These are phyloP conservation scores for Starmerella potacharoeniae DNA, from an alignment of 805 yeast genomes.

Conservation along the genomic window DNA sequence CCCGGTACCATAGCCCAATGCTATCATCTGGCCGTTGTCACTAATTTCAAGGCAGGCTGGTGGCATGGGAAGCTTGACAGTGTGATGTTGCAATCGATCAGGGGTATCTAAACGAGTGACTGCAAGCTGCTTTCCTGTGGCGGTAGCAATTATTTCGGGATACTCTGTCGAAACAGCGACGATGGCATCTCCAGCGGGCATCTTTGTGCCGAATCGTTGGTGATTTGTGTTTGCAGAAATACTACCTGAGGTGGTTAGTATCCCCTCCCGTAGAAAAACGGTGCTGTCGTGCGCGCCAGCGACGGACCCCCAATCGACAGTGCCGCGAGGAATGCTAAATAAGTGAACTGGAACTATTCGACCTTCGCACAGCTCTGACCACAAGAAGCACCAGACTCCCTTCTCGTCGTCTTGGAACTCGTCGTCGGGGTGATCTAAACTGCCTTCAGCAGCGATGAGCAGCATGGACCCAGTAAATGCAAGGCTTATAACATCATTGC, in stretches of 20 bases:
- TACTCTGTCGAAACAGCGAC: background rate
- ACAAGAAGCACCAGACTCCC: background rate
- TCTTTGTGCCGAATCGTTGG: background rate
- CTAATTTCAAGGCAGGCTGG: background rate
- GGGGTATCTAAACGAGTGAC: background rate
- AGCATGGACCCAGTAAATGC: background rate
- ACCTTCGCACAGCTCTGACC: background rate
- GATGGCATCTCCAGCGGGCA: background rate
- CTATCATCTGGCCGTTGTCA: constrained; percentile 1
- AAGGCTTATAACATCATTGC: background rate
- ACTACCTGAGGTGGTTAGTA: background rate
- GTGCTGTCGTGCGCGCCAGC: background rate
- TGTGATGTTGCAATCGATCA: too few relatives aligned
- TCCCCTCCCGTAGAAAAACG: background rate
- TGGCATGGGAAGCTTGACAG: background rate
- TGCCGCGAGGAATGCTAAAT: background rate
- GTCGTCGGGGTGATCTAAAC: background rate
- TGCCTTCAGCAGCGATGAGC: background rate
- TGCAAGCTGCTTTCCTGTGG: background rate
- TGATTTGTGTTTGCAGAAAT: background rate
- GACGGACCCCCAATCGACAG: background rate
- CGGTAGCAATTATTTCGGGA: background rate
- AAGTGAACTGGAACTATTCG: background rate
- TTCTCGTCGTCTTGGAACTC: background rate
- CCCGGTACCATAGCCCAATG: background rate